A percentile compares a stretch with the other conserved stretches of the same genome.
Evolutionary conservation across 2,329 filamentous ascomycete species (phyloP).

Genomic region (Nannizzia gypsea): DNA sequence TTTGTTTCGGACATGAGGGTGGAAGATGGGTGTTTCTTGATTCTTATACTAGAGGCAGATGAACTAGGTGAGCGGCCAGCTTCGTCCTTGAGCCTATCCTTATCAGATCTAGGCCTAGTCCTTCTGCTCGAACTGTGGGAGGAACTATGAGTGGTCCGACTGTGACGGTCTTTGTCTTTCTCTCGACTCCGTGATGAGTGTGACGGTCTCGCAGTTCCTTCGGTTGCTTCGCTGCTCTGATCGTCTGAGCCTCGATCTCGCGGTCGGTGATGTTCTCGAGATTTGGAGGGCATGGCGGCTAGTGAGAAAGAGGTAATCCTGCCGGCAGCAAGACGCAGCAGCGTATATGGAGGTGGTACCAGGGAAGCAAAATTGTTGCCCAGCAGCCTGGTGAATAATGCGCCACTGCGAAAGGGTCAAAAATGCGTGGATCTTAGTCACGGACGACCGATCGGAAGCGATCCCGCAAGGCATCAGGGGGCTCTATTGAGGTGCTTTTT

Average conservation of each 20-base stretch:
- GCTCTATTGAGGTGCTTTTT: constrained; percentile 5
- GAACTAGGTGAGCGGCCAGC: constrained; percentile 15
- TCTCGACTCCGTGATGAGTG: constrained; percentile 1
- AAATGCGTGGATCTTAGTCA: constrained; percentile 1
- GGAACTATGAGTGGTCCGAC: constrained; percentile 22
- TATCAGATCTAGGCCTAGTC: constrained; percentile 18
- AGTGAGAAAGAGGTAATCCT: background rate
- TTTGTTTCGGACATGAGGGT: constrained; percentile 17
- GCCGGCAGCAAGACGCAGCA: background rate
- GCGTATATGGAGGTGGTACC: background rate
- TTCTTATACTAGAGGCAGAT: constrained; percentile 14
- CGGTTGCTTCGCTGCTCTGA: constrained; percentile 19
- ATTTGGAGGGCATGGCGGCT: constrained; percentile 28
- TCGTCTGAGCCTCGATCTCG: constrained; percentile 22
- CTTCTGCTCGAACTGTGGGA: constrained; percentile 15
- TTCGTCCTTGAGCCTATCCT: constrained; percentile 20
- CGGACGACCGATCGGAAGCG: constrained; percentile 7
- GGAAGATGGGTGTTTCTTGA: constrained; percentile 7
- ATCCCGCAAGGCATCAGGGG: constrained; percentile 10
- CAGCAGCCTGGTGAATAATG: constrained; percentile 1
- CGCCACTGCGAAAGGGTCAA: constrained; percentile 2
- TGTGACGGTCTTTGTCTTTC: constrained; percentile 16
- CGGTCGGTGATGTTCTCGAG: constrained; percentile 28
- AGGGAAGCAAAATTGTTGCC: background rate
- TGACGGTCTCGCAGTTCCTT: constrained; percentile 6